Percentiles rank a stretch among this genome's conserved stretches.
Evolutionary conservation across 495 filamentous ascomycete species (phyloP).

Genomic region (Choiromyces venosus): DNA sequence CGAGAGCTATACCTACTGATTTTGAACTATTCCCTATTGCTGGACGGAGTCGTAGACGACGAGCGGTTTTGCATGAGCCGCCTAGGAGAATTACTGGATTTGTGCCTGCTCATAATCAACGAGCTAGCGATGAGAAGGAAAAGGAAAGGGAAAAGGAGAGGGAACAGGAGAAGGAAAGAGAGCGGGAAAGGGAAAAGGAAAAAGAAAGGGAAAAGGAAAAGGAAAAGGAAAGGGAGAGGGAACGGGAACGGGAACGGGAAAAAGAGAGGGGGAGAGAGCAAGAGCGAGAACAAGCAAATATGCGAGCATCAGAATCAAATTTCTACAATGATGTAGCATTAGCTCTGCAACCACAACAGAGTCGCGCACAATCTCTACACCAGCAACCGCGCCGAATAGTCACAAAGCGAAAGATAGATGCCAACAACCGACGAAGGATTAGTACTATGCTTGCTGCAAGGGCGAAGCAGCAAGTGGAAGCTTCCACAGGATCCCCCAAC

Average conservation of each 20-base stretch:
- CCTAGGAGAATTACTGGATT: conserved; percentile 37
- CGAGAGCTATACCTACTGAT: conserved; percentile 35
- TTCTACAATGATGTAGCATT: conserved; percentile 30
- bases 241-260: not conserved
- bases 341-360: conserved; percentile 25
- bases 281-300: conserved; percentile 3
- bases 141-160: conserved; percentile 6
- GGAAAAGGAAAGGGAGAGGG: not conserved
- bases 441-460: conserved; percentile 34
- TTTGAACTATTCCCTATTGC: conserved; percentile 22
- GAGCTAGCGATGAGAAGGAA: conserved; percentile 10
- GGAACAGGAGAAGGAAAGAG: not conserved
- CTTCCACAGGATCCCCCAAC: not conserved
- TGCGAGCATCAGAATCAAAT: conserved; percentile 10
- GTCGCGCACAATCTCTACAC: conserved; percentile 28
- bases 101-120: conserved; percentile 22
- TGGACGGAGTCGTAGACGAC: conserved; percentile 23
- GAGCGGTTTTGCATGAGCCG: conserved; percentile 34
- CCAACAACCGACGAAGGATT: conserved; percentile 31
- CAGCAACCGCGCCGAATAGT: conserved; percentile 29
- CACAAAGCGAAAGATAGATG: conserved; percentile 25
- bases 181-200: not conserved
- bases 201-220: not conserved
- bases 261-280: conserved; percentile 11
- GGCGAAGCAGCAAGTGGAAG: conserved; percentile 25